Conservation (phyloP, 2,329 filamentous ascomycete genomes). For the Trichoderma sp. region DNA sequence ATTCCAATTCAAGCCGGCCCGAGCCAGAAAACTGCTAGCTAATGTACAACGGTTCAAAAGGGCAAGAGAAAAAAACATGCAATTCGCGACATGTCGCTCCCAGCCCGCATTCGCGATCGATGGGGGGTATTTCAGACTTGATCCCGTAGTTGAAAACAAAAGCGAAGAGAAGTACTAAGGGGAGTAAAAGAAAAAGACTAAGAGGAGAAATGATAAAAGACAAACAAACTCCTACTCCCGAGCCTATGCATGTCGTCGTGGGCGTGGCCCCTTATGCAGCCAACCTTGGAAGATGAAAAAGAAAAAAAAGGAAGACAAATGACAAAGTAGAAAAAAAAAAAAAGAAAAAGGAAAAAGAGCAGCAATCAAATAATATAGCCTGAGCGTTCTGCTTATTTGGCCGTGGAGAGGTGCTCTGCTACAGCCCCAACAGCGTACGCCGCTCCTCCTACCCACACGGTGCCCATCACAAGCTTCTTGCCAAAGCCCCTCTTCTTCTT, state of each 20-base stretch:
- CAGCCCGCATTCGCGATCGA: slow-evolving; percentile 24
- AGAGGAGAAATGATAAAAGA: background rate
- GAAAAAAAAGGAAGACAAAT: background rate
- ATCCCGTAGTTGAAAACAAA: background rate
- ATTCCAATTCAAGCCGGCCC: slow-evolving; percentile 16
- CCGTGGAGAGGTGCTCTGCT: slow-evolving; percentile 58
- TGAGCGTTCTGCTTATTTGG: slow-evolving; percentile 28
- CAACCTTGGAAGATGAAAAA: background rate
- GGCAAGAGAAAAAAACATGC: background rate
- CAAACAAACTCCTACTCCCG: slow-evolving; percentile 20
- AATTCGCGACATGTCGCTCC: slow-evolving; percentile 19
- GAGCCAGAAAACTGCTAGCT: slow-evolving; percentile 10
- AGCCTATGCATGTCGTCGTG: slow-evolving; percentile 16
- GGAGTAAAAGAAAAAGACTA: background rate
- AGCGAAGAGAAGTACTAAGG: background rate
- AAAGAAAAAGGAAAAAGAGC: background rate
- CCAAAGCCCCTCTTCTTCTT: slow-evolving; percentile 43
- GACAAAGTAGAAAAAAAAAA: background rate
- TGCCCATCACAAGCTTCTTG: slow-evolving; percentile 55
- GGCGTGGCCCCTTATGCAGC: slow-evolving; percentile 2
- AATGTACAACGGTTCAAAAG: slow-evolving; percentile 10
- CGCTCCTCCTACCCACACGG: slow-evolving; percentile 55
- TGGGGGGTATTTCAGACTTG: slow-evolving; percentile 23
- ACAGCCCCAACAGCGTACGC: slow-evolving; percentile 61
- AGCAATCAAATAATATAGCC: background rate